These are phyloP conservation scores for Globisporangium okanoganense DNA, from an alignment of 352 stramenopile species.

Conservation along the genomic window DNA sequence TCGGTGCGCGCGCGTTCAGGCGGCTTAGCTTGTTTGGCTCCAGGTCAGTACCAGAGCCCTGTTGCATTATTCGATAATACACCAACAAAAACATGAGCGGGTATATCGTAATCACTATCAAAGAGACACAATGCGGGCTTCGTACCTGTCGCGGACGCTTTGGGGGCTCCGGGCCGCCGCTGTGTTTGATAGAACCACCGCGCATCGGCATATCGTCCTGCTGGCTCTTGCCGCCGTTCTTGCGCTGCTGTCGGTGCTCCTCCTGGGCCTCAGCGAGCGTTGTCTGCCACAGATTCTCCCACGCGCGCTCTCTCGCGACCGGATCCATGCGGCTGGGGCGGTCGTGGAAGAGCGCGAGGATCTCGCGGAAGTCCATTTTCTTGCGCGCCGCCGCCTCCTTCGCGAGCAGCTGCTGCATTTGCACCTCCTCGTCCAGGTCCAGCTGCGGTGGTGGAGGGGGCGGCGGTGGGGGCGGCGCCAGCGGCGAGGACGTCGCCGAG, in stretches of 20 bases:
- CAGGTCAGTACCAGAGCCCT: constrained; percentile 38
- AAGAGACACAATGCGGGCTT: not conserved
- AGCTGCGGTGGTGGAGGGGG: constrained; percentile 31
- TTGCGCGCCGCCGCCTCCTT: constrained; percentile 21
- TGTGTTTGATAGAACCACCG: constrained; percentile 9
- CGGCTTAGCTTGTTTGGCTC: constrained; percentile 56
- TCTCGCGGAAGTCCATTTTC: constrained; percentile 65
- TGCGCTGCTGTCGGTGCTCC: constrained; percentile 40
- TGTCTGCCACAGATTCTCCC: constrained; percentile 42
- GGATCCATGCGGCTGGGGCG: constrained; percentile 15
- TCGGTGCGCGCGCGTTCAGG: constrained; percentile 32
- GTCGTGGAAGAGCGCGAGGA: constrained; percentile 59
- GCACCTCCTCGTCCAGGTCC: constrained; percentile 24
- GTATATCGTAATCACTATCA: no score
- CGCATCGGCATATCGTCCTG: constrained; percentile 18
- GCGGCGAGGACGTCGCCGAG: constrained; percentile 24
- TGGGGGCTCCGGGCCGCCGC: constrained; percentile 26
- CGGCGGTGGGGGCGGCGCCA: constrained; percentile 31
- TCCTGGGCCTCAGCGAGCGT: constrained; percentile 61
- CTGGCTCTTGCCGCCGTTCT: constrained; percentile 18
- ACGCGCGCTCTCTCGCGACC: constrained; percentile 19
- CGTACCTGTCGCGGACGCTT: constrained; percentile 60
- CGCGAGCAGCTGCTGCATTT: constrained; percentile 5
- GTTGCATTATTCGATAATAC: not conserved
- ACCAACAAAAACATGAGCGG: no score